Conservation (phyloP, 768 basidiomycete species). For the Cubamyces sp. region DNA sequence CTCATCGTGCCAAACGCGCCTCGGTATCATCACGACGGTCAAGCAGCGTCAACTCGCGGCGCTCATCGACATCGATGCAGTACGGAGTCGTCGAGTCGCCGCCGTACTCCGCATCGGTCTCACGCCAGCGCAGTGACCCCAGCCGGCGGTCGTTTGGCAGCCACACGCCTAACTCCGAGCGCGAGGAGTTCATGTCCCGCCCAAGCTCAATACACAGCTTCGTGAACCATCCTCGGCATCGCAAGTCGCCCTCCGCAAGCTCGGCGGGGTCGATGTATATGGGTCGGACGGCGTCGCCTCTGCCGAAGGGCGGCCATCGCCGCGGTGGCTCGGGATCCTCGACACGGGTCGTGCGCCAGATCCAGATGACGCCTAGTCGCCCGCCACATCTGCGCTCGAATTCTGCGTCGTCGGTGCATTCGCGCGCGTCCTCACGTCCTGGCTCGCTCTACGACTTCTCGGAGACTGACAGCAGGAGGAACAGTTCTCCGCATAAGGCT, state of each 20-base stretch:
- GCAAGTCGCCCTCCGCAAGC: slow-evolving; percentile 77
- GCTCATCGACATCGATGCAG: slow-evolving; percentile 61
- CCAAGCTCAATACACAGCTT: slow-evolving; percentile 88
- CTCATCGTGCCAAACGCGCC: slow-evolving; percentile 66
- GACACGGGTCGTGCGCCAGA: slow-evolving; percentile 75
- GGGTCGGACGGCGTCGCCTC: slow-evolving; percentile 71
- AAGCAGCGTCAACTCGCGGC: slow-evolving; percentile 87
- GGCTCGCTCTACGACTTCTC: slow-evolving; percentile 78
- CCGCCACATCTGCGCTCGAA: slow-evolving; percentile 70
- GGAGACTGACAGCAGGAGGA: slow-evolving; percentile 67
- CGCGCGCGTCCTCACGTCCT: slow-evolving; percentile 74
- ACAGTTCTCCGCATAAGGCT: slow-evolving; percentile 63
- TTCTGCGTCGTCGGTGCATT: slow-evolving; percentile 81
- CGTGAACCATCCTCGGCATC: slow-evolving; percentile 59
- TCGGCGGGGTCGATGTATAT: slow-evolving; percentile 68
- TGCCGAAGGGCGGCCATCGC: slow-evolving; percentile 75
- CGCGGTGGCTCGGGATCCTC: slow-evolving; percentile 82
- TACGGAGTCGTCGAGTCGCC: slow-evolving; percentile 59
- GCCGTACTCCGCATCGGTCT: slow-evolving; percentile 39
- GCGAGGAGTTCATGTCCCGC: slow-evolving; percentile 74
- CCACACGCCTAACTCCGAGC: slow-evolving; percentile 88
- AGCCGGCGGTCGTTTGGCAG: slow-evolving; percentile 74
- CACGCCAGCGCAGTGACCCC: slow-evolving; percentile 51
- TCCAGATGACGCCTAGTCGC: slow-evolving; percentile 46
- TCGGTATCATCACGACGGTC: slow-evolving; percentile 84